phyloP scores from a whole-genome alignment of 768 basidiomycete species.

The Amyloporia xantha region DNA sequence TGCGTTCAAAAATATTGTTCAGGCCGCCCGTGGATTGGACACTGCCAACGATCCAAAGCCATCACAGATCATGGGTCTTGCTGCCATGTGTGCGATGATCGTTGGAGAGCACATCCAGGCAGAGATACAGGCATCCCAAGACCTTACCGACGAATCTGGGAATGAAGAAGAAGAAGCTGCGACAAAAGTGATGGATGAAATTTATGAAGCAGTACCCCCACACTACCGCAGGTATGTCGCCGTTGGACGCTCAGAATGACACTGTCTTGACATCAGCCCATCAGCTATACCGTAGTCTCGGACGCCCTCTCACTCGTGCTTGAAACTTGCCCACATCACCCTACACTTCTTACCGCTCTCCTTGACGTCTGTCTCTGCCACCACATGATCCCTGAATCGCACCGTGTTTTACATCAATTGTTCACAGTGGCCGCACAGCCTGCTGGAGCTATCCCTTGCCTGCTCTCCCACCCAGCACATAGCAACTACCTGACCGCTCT shows the following conservation, averaged over 20 bases:
- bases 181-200: slow-evolving; percentile 25
- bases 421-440: slow-evolving; percentile 34
- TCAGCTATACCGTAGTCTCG: slow-evolving; percentile 42
- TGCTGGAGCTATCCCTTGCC: slow-evolving; percentile 10
- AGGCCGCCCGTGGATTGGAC: slow-evolving; percentile 25
- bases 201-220: slow-evolving; percentile 49
- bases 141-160: slow-evolving; percentile 20
- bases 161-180: slow-evolving; percentile 19
- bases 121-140: slow-evolving; percentile 20
- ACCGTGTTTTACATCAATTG: slow-evolving; percentile 34
- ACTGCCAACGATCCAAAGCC: neutral
- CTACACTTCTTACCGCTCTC: slow-evolving; percentile 41
- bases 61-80: slow-evolving; percentile 30
- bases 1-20: slow-evolving; percentile 45
- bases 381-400: slow-evolving; percentile 37
- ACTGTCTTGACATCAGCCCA: too few relatives aligned
- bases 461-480: slow-evolving; percentile 39
- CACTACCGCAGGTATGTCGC: slow-evolving; percentile 46
- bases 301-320: slow-evolving; percentile 48
- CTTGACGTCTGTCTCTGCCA: slow-evolving; percentile 46
- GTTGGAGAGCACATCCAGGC: slow-evolving; percentile 41
- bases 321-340: slow-evolving; percentile 37
- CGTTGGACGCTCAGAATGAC: too few relatives aligned
- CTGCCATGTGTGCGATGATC: slow-evolving; percentile 39
- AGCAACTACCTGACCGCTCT: slow-evolving; percentile 41